Conservation (phyloP, 192 early-diverging fungal genomes). For the Podila epicladia region DNA sequence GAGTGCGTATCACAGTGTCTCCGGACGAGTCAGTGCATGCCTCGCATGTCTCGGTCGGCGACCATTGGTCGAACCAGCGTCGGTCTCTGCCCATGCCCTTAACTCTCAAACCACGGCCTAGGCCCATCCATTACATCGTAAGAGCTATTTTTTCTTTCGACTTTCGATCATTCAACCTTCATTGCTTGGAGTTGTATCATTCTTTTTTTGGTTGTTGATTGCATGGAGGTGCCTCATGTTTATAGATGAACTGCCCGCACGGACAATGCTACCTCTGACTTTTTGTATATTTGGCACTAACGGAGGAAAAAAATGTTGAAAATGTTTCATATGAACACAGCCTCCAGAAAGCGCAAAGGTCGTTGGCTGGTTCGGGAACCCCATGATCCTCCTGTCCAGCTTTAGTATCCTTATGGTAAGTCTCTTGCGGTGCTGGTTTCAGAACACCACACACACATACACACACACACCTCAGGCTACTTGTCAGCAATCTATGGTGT, state of each 20-base stretch:
- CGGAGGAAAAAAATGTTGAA: not conserved
- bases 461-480: too few species aligned
- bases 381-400: constrained; percentile 34
- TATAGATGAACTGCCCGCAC: not conserved
- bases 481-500: too few species aligned
- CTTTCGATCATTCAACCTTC: too few species aligned
- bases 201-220: not conserved
- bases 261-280: not conserved
- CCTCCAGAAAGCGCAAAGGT: constrained; percentile 29
- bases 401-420: constrained; percentile 32
- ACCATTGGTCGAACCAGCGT: constrained; percentile 16
- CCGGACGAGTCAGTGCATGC: constrained; percentile 3
- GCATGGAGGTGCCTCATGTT: not conserved
- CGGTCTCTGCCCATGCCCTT: constrained; percentile 14
- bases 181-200: too few species aligned
- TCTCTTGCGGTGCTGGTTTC: not conserved
- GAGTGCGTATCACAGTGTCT: constrained; percentile 5
- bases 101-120: constrained; percentile 15
- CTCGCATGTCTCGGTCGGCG: constrained; percentile 14
- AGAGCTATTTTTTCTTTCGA: not conserved
- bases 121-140: constrained; percentile 34
- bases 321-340: constrained; percentile 5
- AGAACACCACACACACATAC: too few species aligned
- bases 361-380: constrained; percentile 20
- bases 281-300: not conserved